Percentiles rank a stretch among this genome's conserved stretches.
These are phyloP conservation scores for Moricandia moricandioides DNA, from an alignment of 345 rosid species.

Conservation along the genomic window DNA sequence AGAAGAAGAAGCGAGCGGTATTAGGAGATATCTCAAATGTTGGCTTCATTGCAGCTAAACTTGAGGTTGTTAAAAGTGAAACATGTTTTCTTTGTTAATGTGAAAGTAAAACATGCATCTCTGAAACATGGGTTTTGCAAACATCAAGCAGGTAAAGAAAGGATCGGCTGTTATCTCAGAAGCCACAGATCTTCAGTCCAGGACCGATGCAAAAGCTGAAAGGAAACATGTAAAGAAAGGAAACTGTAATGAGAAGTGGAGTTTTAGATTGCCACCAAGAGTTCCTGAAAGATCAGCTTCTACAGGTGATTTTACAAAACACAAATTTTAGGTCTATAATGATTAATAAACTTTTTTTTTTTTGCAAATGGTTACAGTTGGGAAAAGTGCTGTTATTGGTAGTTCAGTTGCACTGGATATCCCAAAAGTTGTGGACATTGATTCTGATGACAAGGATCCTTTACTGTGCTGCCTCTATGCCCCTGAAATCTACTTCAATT, in stretches of 20 bases:
- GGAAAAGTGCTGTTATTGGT: conserved; percentile 35
- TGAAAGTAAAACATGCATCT: conserved; percentile 8
- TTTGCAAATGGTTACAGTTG: conserved; percentile 32
- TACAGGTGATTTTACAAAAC: conserved; percentile 28
- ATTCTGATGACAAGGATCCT: conserved; percentile 63
- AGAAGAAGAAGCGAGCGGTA: conserved; percentile 54
- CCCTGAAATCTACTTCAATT: conserved; percentile 61
- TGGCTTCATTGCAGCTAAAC: conserved; percentile 47
- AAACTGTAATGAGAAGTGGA: too few relatives aligned
- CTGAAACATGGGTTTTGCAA: conserved; percentile 14
- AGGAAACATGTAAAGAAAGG: too few relatives aligned
- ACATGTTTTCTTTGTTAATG: background rate
- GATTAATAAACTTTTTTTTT: background rate
- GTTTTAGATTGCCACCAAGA: conserved; percentile 31
- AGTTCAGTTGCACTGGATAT: conserved; percentile 34
- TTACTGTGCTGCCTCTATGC: conserved; percentile 76
- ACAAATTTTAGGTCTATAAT: background rate
- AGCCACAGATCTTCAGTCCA: conserved; percentile 29
- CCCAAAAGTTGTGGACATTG: conserved; percentile 56
- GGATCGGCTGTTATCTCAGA: conserved; percentile 31
- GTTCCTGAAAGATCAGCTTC: conserved; percentile 25
- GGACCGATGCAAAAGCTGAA: conserved; percentile 7
- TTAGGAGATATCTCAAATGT: conserved; percentile 77
- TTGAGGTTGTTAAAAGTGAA: conserved; percentile 44
- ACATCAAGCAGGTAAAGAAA: conserved; percentile 47